Base-by-base conservation (phyloP, 2,329 filamentous ascomycete species). In the Diaporthe aspalathi region DNA sequence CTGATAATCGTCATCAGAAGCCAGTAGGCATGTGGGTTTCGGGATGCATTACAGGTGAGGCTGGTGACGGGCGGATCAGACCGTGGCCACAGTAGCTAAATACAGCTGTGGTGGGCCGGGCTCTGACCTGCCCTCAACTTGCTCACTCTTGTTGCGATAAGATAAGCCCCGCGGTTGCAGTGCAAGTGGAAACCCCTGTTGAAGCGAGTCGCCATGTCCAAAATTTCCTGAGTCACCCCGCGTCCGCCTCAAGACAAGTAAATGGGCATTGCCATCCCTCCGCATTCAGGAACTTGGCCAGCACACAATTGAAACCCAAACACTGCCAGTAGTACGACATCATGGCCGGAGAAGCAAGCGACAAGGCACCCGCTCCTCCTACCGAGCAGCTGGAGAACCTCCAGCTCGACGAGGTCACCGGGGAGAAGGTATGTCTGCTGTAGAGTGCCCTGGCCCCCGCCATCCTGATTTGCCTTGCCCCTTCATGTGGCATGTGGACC, bases 401-500 rank as follows among this genome's bases (percentile, higher is more conserved):
- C 76, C 89, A 95, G 82, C 89, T 96, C 65, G 96, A 99, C 82
- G 94, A 97, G 79, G 94, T 95, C 74, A 98, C 96, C 17, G 96
- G 96, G 78, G 96, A 99, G 85, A 91, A 69, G 77, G 77, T 75
- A 54, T 43, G 49, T 12, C 35, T 52, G 50, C 40, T 17, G 2
- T 11, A 2, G 14, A 12, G 1, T 24, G 32, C 43, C 45, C 17
- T n/a, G 29, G 14, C 20, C 38, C 2, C 20, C 49, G 9, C n/a
- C 17, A n/a, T 20, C 27, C 7, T 35, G n/a, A 43, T 50, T 27
- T 6, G 38, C 38, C 60, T 27, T 6, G 38, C 38, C 35, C 16
- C 22, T 9, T 47, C 11, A n/a, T 11, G 8, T 27, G 16, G n/a
- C n/a, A n/a, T n/a, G n/a, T n/a, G n/a, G n/a, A n/a, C n/a, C n/a